These are phyloP conservation scores for Penicillium bialowiezense DNA, from an alignment of 495 filamentous ascomycete species.

Conservation along the genomic window DNA sequence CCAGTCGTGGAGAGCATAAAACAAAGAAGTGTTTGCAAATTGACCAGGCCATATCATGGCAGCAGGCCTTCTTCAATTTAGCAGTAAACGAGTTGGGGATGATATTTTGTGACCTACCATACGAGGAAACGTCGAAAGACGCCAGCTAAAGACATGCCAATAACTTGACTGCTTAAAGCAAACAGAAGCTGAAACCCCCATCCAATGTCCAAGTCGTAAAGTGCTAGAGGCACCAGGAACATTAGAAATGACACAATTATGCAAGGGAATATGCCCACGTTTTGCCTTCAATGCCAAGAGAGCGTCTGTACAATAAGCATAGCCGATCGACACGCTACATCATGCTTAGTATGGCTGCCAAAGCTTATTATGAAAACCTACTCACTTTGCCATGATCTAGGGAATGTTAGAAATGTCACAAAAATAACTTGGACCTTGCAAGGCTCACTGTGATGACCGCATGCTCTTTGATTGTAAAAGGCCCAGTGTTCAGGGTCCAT, in stretches of 20 bases:
- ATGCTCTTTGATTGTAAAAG: slow-evolving; percentile 70
- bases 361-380: not conserved
- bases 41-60: slow-evolving; percentile 34
- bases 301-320: slow-evolving; percentile 25
- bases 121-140: slow-evolving; percentile 60
- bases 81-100: not conserved
- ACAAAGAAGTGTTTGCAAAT: slow-evolving; percentile 23
- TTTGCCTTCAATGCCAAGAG: slow-evolving; percentile 19
- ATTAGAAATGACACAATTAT: slow-evolving; percentile 14
- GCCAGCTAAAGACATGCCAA: slow-evolving; percentile 65
- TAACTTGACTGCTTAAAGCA: slow-evolving; percentile 58
- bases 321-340: slow-evolving; percentile 18
- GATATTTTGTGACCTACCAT: slow-evolving; percentile 22
- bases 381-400: slow-evolving; percentile 27
- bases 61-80: slow-evolving; percentile 22
- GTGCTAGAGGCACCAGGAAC: slow-evolving; percentile 31
- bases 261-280: slow-evolving; percentile 46
- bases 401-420: too few relatives aligned
- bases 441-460: slow-evolving; percentile 63
- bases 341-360: not conserved
- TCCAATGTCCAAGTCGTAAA: slow-evolving; percentile 61
- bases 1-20: slow-evolving; percentile 47
- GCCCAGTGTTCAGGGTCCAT: slow-evolving; percentile 60
- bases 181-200: slow-evolving; percentile 59
- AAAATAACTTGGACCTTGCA: not conserved